Evolutionary conservation across 2,329 filamentous ascomycete species (phyloP).

Genomic region (Calonectria hongkongensis): DNA sequence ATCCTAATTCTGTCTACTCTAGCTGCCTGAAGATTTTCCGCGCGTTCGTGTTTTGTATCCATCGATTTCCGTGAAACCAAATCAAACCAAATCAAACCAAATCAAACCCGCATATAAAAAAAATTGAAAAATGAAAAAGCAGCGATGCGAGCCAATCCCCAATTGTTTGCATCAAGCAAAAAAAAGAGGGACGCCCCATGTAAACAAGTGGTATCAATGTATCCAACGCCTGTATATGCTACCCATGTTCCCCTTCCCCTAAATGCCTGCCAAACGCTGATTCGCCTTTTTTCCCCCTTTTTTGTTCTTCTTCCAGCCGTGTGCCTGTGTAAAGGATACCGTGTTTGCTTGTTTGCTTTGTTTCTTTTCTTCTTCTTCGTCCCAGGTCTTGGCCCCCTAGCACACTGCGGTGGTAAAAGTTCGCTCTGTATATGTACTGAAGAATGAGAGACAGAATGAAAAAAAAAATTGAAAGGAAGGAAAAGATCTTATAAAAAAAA

Average conservation of each 20-base stretch:
- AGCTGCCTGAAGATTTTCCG: constrained; percentile 19
- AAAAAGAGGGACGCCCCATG: constrained; percentile 21
- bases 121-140: constrained; percentile 36
- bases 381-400: constrained; percentile 22
- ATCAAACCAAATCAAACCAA: constrained; percentile 26
- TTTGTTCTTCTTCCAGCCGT: constrained; percentile 11
- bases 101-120: constrained; percentile 37
- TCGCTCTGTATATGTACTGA: constrained; percentile 44
- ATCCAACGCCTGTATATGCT: constrained; percentile 56
- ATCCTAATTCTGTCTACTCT: constrained; percentile 7
- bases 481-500: constrained; percentile 32
- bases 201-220: constrained; percentile 53
- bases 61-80: constrained; percentile 40
- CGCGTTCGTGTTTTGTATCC: constrained; percentile 39
- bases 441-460: constrained; percentile 42
- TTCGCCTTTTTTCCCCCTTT: neutral
- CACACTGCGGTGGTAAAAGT: constrained; percentile 31
- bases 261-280: constrained; percentile 35
- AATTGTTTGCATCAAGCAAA: constrained; percentile 26
- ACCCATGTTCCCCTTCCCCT: constrained; percentile 40
- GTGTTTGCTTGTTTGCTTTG: neutral
- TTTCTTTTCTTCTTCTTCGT: neutral
- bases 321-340: constrained; percentile 16
- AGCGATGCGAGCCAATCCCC: constrained; percentile 6
- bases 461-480: constrained; percentile 40